A percentile compares a stretch with the other conserved stretches of the same genome.
Conservation (phyloP, 352 stramenopile species). For the Pilasporangium apinafurcum region DNA sequence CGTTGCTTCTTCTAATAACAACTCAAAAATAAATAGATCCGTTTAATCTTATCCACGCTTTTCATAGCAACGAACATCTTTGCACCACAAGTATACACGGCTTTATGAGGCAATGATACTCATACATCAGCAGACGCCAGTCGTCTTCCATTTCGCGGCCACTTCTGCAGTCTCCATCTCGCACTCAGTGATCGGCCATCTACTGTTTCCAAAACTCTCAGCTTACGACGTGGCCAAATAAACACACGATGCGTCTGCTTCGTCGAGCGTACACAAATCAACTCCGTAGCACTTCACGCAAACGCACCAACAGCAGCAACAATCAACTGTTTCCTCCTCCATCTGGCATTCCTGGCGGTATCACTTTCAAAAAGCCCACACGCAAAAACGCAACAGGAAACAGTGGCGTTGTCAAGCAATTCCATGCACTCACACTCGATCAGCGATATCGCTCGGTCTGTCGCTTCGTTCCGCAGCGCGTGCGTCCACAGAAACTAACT, state of each 20-base stretch:
- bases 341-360: not conserved
- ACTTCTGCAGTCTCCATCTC: too few relatives aligned
- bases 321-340: not conserved
- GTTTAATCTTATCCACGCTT: too few relatives aligned
- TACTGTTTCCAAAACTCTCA: too few relatives aligned
- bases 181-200: too few relatives aligned
- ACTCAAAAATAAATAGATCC: too few relatives aligned
- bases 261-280: constrained; percentile 8
- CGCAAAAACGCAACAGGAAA: constrained; percentile 16
- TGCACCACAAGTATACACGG: too few relatives aligned
- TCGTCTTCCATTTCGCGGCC: too few relatives aligned
- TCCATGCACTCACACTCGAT: constrained; percentile 51
- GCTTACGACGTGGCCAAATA: too few relatives aligned
- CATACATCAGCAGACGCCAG: too few relatives aligned
- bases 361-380: constrained; percentile 6
- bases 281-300: constrained; percentile 7
- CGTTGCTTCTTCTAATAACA: too few relatives aligned
- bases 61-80: too few relatives aligned
- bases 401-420: constrained; percentile 47
- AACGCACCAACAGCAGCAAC: not conserved
- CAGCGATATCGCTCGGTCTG: constrained; percentile 46
- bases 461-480: constrained; percentile 39
- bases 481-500: constrained; percentile 9
- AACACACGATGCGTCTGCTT: constrained; percentile 7
- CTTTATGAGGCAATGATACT: too few relatives aligned